Conservation (phyloP, 768 basidiomycete species). For the Russula olivacea region DNA sequence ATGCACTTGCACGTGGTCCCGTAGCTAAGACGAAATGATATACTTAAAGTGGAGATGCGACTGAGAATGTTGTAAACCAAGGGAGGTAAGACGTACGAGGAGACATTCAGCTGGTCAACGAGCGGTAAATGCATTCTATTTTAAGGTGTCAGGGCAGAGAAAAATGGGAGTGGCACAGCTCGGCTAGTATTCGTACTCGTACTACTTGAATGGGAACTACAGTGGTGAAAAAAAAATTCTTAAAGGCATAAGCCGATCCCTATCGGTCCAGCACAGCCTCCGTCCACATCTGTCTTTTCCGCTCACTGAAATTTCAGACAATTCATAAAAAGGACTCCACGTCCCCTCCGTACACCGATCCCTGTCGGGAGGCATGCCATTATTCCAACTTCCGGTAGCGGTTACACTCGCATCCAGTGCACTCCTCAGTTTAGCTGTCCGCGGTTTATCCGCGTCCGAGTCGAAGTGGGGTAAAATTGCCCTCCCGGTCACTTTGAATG, state of each 20-base stretch:
- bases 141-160: too few species aligned
- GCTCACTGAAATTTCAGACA: not conserved
- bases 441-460: slow-evolving; percentile 37
- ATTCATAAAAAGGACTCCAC: not conserved
- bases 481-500: slow-evolving; percentile 36
- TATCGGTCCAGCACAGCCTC: not conserved
- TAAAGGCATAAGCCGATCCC: too few species aligned
- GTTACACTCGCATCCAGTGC: slow-evolving; percentile 41
- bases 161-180: too few species aligned
- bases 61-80: too few species aligned
- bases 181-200: not conserved
- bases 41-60: too few species aligned
- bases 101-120: too few species aligned
- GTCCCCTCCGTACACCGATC: not conserved
- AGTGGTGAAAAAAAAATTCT: not conserved
- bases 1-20: too few species aligned
- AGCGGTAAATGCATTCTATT: too few species aligned
- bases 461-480: slow-evolving; percentile 47
- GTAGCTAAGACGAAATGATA: too few species aligned
- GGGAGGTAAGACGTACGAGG: too few species aligned
- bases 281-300: not conserved
- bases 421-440: slow-evolving; percentile 40
- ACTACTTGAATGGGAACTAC: not conserved
- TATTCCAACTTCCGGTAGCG: slow-evolving; percentile 53
- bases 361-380: slow-evolving; percentile 42